These are phyloP conservation scores for Nidularia sp. DNA, from an alignment of 768 basidiomycete species.

Conservation along the genomic window DNA sequence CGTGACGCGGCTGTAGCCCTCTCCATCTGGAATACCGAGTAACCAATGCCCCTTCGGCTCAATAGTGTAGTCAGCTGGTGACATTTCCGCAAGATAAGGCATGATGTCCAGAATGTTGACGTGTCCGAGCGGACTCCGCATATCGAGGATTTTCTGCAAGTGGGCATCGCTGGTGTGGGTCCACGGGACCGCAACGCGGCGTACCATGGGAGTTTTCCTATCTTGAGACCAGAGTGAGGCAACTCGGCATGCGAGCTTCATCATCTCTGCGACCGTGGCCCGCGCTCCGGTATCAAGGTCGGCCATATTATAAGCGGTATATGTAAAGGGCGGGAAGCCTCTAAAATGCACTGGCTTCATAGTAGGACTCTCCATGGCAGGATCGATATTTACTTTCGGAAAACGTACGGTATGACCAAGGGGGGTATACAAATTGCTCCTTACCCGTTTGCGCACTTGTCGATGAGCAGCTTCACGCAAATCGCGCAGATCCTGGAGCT, in stretches of 20 bases:
- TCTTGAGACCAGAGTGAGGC: slow-evolving; percentile 71
- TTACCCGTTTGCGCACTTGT: background rate
- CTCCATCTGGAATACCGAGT: slow-evolving; percentile 65
- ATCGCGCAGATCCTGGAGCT: slow-evolving; percentile 23
- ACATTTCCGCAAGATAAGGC: slow-evolving; percentile 23
- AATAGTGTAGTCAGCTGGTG: slow-evolving; percentile 39
- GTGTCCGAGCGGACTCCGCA: slow-evolving; percentile 41
- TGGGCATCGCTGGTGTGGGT: slow-evolving; percentile 21
- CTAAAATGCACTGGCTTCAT: slow-evolving; percentile 26
- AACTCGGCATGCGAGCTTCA: slow-evolving; percentile 75
- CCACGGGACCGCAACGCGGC: slow-evolving; percentile 40
- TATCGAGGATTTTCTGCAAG: slow-evolving; percentile 40
- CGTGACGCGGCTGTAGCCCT: slow-evolving; percentile 82
- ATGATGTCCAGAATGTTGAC: slow-evolving; percentile 35
- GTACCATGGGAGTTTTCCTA: slow-evolving; percentile 56
- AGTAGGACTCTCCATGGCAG: slow-evolving; percentile 3
- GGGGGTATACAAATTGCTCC: background rate
- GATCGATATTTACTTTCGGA: background rate
- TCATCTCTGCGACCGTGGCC: slow-evolving; percentile 68
- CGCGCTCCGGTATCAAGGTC: slow-evolving; percentile 37
- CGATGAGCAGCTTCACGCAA: slow-evolving; percentile 13
- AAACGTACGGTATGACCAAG: background rate
- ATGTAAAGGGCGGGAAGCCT: slow-evolving; percentile 52
- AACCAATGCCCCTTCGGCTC: slow-evolving; percentile 61
- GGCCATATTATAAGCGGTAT: slow-evolving; percentile 29